Conservation (phyloP, 176 grass and related monocot genomes). For the Cenchrus purpureus region DNA sequence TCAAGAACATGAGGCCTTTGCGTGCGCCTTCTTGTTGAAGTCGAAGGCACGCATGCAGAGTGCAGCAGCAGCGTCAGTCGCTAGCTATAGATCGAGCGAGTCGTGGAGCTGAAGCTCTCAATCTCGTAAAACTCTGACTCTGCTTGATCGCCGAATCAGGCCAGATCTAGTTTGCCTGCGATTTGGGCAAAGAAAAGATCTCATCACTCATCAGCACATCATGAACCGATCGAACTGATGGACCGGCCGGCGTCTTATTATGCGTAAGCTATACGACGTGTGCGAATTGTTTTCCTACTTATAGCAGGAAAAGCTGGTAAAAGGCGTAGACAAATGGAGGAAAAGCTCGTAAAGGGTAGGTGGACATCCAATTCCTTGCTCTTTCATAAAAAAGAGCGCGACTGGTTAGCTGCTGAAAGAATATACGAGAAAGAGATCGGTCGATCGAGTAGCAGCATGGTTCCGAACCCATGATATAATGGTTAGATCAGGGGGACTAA, state of each 20-base stretch:
- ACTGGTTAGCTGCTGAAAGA: neutral
- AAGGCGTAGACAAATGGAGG: neutral
- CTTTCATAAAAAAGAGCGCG: neutral
- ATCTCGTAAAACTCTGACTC: conserved; percentile 1
- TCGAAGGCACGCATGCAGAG: conserved; percentile 11
- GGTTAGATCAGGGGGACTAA: neutral
- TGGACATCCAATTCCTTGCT: conserved; percentile 24
- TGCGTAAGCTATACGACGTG: conserved; percentile 36
- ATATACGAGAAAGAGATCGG: conserved; percentile 24
- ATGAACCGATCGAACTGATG: conserved; percentile 15
- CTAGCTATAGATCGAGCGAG: neutral
- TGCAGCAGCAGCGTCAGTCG: too few species aligned
- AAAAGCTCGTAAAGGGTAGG: neutral
- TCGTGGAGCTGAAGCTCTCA: conserved; percentile 26
- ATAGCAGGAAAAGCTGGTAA: conserved; percentile 29
- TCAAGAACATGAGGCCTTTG: conserved; percentile 49
- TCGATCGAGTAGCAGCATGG: too few species aligned
- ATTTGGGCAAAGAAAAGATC: neutral
- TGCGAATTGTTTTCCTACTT: neutral
- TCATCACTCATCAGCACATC: conserved; percentile 34
- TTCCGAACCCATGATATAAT: neutral
- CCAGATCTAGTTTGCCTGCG: conserved; percentile 29
- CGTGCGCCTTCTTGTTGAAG: conserved; percentile 8
- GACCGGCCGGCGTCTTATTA: too few species aligned
- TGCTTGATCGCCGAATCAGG: neutral